Percentiles rank a stretch among this genome's conserved stretches.
Conservation (phyloP, 148 eudicot species). For the Chenopodium suecicum region DNA sequence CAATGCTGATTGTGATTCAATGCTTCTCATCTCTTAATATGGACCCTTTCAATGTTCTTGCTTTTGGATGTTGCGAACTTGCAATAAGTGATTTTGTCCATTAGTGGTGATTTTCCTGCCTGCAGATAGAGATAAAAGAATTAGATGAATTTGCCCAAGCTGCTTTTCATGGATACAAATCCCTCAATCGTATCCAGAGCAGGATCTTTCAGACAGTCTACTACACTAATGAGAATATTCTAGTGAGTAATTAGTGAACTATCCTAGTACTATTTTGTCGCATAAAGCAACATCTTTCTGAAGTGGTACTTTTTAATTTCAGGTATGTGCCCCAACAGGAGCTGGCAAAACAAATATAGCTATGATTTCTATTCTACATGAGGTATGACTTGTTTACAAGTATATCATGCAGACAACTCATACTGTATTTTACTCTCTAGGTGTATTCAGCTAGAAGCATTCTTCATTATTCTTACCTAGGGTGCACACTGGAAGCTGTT, state of each 20-base stretch:
- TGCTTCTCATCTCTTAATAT: neutral
- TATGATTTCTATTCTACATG: constrained; percentile 91
- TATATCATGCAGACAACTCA: neutral
- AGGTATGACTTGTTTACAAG: constrained; percentile 42
- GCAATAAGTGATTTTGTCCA: neutral
- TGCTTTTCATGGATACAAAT: constrained; percentile 91
- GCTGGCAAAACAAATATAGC: constrained; percentile 99
- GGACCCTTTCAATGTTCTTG: constrained; percentile 2
- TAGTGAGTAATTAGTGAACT: constrained; percentile 49
- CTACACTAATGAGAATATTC: constrained; percentile 79
- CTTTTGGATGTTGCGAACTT: constrained; percentile 5
- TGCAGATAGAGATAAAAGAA: constrained; percentile 90
- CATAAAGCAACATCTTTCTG: constrained; percentile 10
- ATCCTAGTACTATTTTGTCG: constrained; percentile 1
- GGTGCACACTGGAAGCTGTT: neutral
- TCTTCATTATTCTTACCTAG: neutral
- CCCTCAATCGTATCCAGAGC: constrained; percentile 97
- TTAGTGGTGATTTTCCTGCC: constrained; percentile 14
- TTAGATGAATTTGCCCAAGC: constrained; percentile 97
- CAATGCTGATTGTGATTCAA: too few relatives aligned
- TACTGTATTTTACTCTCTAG: constrained; percentile 2
- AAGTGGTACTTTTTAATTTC: constrained; percentile 30
- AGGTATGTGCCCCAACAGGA: constrained; percentile 99
- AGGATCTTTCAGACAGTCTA: constrained; percentile 85
- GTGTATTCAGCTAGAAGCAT: neutral